Evolutionary conservation across 345 rosid genomes (phyloP).

Genomic region (Bruguiera parviflora): DNA sequence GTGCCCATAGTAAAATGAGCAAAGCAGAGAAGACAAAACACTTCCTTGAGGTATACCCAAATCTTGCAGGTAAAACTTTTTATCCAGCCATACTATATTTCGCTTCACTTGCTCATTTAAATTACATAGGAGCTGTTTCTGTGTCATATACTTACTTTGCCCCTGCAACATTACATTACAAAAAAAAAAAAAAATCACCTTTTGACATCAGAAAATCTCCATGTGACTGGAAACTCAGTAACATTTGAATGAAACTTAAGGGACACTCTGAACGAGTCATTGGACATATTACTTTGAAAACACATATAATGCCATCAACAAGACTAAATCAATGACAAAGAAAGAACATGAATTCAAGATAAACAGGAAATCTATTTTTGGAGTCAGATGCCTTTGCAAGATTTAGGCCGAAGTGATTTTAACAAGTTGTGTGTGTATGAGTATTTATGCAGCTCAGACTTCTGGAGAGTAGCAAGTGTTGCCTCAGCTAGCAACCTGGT

Average conservation of each 20-base stretch:
- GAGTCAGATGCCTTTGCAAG: not conserved
- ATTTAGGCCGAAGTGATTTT: too few relatives aligned
- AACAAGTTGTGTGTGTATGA: too few relatives aligned
- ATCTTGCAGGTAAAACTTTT: constrained; percentile 51
- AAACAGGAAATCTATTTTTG: not conserved
- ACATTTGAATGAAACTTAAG: too few relatives aligned
- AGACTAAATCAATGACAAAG: not conserved
- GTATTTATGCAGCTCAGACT: too few relatives aligned
- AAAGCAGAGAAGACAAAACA: constrained; percentile 60
- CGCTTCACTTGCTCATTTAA: constrained; percentile 58
- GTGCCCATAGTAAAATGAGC: constrained; percentile 78
- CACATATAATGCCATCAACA: not conserved
- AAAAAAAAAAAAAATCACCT: too few relatives aligned
- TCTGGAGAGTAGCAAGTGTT: too few relatives aligned
- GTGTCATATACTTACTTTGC: constrained; percentile 14
- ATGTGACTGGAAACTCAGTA: not conserved
- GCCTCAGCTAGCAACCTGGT: too few relatives aligned
- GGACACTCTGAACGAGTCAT: too few relatives aligned
- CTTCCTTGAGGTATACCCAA: constrained; percentile 90
- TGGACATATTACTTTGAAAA: not conserved
- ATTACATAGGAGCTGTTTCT: constrained; percentile 32
- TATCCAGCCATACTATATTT: constrained; percentile 53
- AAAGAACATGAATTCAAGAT: not conserved
- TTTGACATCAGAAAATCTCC: not conserved
- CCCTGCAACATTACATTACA: constrained; percentile 11